Evolutionary conservation across 768 basidiomycete genomes (phyloP).

Genomic region (Mycena filopes): DNA sequence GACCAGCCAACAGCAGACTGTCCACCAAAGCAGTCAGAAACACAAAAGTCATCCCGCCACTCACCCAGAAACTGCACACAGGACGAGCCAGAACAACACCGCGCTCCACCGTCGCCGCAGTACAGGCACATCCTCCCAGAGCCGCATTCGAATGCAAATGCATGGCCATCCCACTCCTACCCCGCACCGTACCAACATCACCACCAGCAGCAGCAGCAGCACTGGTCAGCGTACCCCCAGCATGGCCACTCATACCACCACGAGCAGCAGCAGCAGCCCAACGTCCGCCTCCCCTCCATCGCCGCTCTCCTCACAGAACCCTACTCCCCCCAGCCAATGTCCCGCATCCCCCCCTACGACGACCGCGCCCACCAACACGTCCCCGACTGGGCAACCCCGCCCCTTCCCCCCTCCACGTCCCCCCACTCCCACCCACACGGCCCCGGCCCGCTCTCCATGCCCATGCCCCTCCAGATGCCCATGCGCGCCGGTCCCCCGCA

Average conservation of each 20-base stretch:
- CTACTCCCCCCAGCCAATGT: slow-evolving; percentile 20
- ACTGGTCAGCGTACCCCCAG: slow-evolving; percentile 8
- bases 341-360: slow-evolving; percentile 13
- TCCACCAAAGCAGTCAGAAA: too few relatives aligned
- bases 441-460: too few relatives aligned
- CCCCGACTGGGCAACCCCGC: too few relatives aligned
- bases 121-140: slow-evolving; percentile 20
- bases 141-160: too few relatives aligned
- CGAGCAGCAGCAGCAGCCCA: slow-evolving; percentile 2
- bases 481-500: too few relatives aligned
- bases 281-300: slow-evolving; percentile 31
- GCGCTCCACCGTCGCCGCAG: slow-evolving; percentile 17
- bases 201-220: not conserved
- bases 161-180: too few relatives aligned
- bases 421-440: too few relatives aligned
- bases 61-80: slow-evolving; percentile 4
- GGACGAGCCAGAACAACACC: slow-evolving; percentile 9
- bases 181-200: not conserved
- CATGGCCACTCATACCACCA: not conserved
- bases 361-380: too few relatives aligned
- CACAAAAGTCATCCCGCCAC: not conserved
- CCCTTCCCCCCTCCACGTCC: too few relatives aligned
- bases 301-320: slow-evolving; percentile 29
- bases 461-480: too few relatives aligned
- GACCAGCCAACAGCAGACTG: too few relatives aligned